A percentile compares a stretch with the other conserved stretches of the same genome.
These are phyloP conservation scores for Colletotrichum sp. DNA, from an alignment of 2,329 filamentous ascomycete genomes.

Conservation along the genomic window DNA sequence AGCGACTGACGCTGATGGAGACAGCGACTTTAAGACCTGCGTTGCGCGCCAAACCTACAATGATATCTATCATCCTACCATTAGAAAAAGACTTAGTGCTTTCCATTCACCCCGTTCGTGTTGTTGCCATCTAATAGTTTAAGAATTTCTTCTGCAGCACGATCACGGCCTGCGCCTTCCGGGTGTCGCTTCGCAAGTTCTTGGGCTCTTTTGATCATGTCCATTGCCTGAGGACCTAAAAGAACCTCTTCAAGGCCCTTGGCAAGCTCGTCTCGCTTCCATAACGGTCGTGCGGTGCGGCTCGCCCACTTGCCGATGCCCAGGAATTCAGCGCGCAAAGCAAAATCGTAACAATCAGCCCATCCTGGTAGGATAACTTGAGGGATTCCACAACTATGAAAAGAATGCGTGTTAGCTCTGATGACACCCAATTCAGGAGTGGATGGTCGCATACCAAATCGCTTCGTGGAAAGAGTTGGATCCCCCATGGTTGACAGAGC, in stretches of 20 bases:
- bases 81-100: neutral
- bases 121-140: neutral
- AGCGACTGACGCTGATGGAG: no score
- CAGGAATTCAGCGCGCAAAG: neutral
- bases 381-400: neutral
- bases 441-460: neutral
- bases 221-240: conserved; percentile 16
- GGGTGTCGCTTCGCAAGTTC: neutral
- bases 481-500: neutral
- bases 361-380: neutral
- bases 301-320: neutral
- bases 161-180: neutral
- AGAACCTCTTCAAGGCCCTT: conserved; percentile 22
- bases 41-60: neutral
- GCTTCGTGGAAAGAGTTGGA: neutral
- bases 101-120: neutral
- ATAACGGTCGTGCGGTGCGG: conserved; percentile 32
- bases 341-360: neutral
- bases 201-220: neutral
- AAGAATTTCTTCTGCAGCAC: neutral
- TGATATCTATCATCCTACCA: neutral
- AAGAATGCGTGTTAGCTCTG: neutral
- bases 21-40: neutral
- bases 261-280: conserved; percentile 30
- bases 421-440: fast-evolving